A percentile compares a stretch with the other conserved stretches of the same genome.
Evolutionary conservation across 2,329 filamentous ascomycete species (phyloP).

Genomic region (Thermothelomyces thermophilus): DNA sequence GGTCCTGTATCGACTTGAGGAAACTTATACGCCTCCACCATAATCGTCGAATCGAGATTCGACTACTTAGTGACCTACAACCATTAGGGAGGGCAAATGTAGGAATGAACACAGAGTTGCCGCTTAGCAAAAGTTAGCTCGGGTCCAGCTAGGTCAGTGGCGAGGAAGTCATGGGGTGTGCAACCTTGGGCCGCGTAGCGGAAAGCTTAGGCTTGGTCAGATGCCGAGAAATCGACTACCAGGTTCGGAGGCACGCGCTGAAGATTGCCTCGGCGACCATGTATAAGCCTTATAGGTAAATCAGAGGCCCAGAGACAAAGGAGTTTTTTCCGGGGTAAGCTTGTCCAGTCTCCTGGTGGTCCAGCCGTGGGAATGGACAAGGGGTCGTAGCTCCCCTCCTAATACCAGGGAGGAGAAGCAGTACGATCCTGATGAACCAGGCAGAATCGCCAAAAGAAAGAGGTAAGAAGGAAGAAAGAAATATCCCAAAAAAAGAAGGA

Average conservation of each 20-base stretch:
- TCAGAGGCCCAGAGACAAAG: constrained; percentile 2
- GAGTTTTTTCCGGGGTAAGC: constrained; percentile 7
- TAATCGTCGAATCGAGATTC: constrained; percentile 14
- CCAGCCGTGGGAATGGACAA: constrained; percentile 1
- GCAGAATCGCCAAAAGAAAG: constrained; percentile 1
- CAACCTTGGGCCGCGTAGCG: constrained; percentile 4
- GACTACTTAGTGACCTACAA: constrained; percentile 9
- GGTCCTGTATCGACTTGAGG: constrained; percentile 17
- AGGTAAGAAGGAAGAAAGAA: constrained; percentile 2
- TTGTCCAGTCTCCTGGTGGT: constrained; percentile 10
- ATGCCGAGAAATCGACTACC: constrained; percentile 9
- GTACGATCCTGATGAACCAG: background rate
- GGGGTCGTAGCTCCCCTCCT: background rate
- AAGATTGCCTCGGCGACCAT: constrained; percentile 10
- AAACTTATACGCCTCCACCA: constrained; percentile 16
- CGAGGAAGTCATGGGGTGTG: background rate
- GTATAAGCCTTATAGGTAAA: constrained; percentile 10
- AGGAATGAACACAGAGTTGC: background rate
- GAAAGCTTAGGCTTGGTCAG: background rate
- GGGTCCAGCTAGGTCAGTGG: background rate
- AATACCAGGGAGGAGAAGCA: background rate
- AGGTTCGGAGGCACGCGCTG: constrained; percentile 6
- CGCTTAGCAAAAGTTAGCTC: background rate
- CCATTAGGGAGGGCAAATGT: constrained; percentile 7
- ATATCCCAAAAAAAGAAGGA: constrained; percentile 4